Conservation (phyloP, 2,329 filamentous ascomycete species). For the Zymoseptoria pseudotritici region DNA sequence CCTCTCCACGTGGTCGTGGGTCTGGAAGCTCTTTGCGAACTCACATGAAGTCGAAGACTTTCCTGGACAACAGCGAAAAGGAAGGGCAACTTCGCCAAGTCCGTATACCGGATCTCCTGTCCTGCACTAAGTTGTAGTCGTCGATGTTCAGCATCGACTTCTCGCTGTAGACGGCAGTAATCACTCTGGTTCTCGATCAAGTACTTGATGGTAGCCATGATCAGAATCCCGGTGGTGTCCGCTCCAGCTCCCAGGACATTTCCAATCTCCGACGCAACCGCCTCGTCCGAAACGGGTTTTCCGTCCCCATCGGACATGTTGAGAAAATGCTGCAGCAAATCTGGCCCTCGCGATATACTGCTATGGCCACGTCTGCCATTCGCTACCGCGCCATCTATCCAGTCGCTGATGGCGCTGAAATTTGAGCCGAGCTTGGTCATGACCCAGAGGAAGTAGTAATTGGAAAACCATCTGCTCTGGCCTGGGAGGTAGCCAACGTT, state of each 20-base stretch:
- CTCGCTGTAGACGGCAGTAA: neutral
- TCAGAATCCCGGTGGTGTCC: conserved; percentile 34
- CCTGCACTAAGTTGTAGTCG: neutral
- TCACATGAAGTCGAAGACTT: neutral
- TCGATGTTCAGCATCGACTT: neutral
- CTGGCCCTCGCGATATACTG: neutral
- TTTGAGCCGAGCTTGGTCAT: neutral
- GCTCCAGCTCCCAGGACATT: conserved; percentile 39
- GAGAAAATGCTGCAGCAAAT: conserved; percentile 24
- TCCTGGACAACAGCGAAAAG: neutral
- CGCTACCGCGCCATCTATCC: neutral
- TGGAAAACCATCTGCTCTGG: neutral
- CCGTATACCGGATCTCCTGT: neutral
- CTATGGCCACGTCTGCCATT: neutral
- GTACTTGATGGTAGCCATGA: neutral
- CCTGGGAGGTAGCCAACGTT: neutral
- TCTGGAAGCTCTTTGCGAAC: neutral
- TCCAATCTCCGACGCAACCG: conserved; percentile 48
- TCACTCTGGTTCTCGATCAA: neutral
- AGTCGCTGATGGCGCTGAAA: neutral
- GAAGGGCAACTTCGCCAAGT: neutral
- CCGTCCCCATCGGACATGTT: conserved; percentile 33
- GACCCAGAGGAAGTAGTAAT: neutral
- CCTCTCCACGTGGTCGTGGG: neutral
- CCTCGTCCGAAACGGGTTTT: conserved; percentile 42